Evolutionary conservation across 306 rosid genomes (phyloP), one percentile per base, ranked within the genome.

Genomic region (Sophora flavescens): DNA sequence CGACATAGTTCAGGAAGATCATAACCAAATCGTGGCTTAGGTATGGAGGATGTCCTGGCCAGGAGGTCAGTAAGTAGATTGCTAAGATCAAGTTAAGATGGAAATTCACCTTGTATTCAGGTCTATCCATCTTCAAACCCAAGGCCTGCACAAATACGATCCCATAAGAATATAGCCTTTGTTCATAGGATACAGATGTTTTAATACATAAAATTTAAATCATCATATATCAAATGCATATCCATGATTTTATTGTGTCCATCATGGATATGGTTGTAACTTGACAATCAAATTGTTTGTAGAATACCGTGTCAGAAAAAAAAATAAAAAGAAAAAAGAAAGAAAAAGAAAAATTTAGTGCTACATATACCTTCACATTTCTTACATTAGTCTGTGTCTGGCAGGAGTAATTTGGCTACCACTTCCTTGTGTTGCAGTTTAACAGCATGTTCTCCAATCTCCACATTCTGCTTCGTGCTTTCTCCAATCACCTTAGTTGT

Each of bases 221-320:
- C 52, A 32, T 74, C 28, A 50, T 57, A 48, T 18, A 64, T 0
- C 33, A 80, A 59, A 64, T 30, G 42, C 72, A 74, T 41, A 30
- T 22, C 42, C 61, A 57, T 12, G 61, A 33, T 60, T 50, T 44
- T 32, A 63, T 41, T 5, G 28, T 22, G 26, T 64, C 42, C 53
- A 70, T 39, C 61, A 75, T 22, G 22, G 22, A 22, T 22, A 22
- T 22, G 22, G 9, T 56, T 53, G 69, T 77, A 66, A 72, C 81
- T 62, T 56, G 69, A 36, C 69, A 17, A 63, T 81, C 78, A 57
- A 80, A 68, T 62, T 81, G 51, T 48, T 35, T 32, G 41, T 65
- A 60, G 54, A 59, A 71, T n/a, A 26, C 13, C 61, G 6, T 28
- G 39, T 14, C 36, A 48, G 54, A 50, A 13, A 63, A 58, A 63